Conservation (phyloP, 352 stramenopile genomes). For the Aphanomyces cochlioides region DNA sequence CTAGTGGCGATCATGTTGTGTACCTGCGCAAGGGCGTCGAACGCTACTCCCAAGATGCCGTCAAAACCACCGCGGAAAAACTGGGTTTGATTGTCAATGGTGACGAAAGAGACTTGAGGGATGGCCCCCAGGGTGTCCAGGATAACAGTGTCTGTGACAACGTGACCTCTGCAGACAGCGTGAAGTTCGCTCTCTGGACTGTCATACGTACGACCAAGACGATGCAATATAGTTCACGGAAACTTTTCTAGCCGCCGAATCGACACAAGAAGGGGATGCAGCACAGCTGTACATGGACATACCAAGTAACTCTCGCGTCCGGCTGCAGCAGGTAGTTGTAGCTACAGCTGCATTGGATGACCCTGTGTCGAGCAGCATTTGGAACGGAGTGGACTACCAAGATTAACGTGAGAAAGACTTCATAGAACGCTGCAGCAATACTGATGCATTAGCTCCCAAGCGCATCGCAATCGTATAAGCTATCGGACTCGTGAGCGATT, state of each 20-base stretch:
- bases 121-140: conserved; percentile 47
- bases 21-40: conserved; percentile 46
- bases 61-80: conserved; percentile 75
- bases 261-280: conserved; percentile 54
- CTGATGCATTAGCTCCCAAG: neutral
- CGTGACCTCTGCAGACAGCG: conserved; percentile 33
- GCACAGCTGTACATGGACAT: conserved; percentile 63
- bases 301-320: conserved; percentile 38
- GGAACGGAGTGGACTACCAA: conserved; percentile 46
- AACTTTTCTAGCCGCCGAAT: conserved; percentile 37
- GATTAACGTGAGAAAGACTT: neutral
- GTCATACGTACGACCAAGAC: neutral
- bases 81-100: conserved; percentile 53
- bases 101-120: conserved; percentile 48
- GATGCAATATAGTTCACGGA: conserved; percentile 69
- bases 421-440: neutral
- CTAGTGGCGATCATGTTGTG: neutral
- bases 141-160: conserved; percentile 71
- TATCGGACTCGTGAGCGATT: conserved; percentile 25
- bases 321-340: conserved; percentile 66
- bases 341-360: conserved; percentile 78
- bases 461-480: neutral
- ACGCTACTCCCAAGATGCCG: conserved; percentile 68
- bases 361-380: conserved; percentile 71
- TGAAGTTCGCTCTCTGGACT: neutral